phyloP scores from a whole-genome alignment of 2,329 filamentous ascomycete genomes.

The Aspergillus arachidicola region DNA sequence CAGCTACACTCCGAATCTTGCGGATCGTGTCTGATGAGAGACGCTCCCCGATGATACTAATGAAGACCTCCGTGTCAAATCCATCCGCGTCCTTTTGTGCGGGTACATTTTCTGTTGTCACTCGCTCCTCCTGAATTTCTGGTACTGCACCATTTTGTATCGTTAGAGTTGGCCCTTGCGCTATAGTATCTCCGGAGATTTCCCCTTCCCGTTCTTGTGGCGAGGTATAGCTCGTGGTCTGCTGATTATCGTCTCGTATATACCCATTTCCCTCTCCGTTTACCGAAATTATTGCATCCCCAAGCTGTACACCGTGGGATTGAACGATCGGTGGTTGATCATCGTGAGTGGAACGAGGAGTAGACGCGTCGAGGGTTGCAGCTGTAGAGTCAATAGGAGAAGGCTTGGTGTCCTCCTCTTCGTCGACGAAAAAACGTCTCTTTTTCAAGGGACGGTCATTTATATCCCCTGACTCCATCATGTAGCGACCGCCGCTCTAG shows the following conservation, averaged over 20 bases:
- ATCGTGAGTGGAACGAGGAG: constrained; percentile 8
- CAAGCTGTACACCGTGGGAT: neutral
- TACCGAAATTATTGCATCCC: neutral
- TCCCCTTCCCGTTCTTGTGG: neutral
- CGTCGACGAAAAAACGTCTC: constrained; percentile 64
- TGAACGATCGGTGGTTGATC: neutral
- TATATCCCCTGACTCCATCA: constrained; percentile 44
- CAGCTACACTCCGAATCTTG: constrained; percentile 53
- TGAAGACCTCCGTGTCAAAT: constrained; percentile 60
- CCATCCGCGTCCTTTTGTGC: constrained; percentile 25
- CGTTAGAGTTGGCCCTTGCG: neutral
- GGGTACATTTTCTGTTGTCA: constrained; percentile 2
- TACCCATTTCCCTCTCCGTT: neutral
- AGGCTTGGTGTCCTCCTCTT: constrained; percentile 31
- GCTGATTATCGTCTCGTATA: neutral
- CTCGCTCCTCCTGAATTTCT: neutral
- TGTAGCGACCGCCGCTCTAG: neutral
- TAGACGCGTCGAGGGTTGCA: constrained; percentile 22
- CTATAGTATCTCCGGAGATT: neutral
- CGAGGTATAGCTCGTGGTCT: neutral
- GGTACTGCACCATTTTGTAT: neutral
- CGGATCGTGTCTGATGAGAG: constrained; percentile 49
- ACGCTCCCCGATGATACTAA: constrained; percentile 59
- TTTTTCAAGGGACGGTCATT: constrained; percentile 62
- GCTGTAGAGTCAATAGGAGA: constrained; percentile 14